Percentiles rank a stretch among this genome's conserved stretches.
phyloP scores from a whole-genome alignment of 2,329 filamentous ascomycete species.

The Pseudocercospora eumusae region DNA sequence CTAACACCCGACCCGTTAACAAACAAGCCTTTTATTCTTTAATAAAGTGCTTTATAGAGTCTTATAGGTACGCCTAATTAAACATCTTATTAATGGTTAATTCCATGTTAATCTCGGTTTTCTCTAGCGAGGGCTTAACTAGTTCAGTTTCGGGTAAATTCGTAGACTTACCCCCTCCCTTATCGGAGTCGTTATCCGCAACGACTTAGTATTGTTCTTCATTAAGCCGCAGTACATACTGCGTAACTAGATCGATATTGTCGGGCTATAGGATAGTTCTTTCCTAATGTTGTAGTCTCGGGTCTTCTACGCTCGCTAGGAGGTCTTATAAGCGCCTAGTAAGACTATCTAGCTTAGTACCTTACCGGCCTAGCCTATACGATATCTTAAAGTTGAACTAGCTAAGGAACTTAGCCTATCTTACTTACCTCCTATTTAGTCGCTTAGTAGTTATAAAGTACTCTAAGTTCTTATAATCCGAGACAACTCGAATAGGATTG shows the following conservation, averaged over 20 bases:
- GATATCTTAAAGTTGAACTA: neutral
- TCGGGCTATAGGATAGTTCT: neutral
- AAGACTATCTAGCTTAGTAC: constrained; percentile 4
- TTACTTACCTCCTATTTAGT: too few species aligned
- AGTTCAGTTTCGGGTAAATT: too few species aligned
- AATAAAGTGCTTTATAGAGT: too few species aligned
- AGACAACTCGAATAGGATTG: neutral
- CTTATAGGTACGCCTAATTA: neutral
- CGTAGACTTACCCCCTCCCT: too few species aligned
- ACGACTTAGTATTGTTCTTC: too few species aligned
- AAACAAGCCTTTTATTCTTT: neutral
- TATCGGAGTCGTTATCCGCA: neutral
- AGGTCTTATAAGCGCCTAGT: too few species aligned
- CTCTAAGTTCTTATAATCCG: neutral
- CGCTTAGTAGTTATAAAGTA: neutral
- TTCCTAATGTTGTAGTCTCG: neutral
- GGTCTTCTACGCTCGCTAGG: too few species aligned
- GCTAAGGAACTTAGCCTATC: too few species aligned
- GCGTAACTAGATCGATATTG: neutral
- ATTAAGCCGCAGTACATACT: too few species aligned
- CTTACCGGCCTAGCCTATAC: neutral
- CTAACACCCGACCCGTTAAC: neutral
- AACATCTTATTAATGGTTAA: too few species aligned
- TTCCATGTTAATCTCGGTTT: neutral
- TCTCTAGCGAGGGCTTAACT: too few species aligned